Conservation (phyloP, 2,329 filamentous ascomycete species). For the Trichoderma lentiforme region DNA sequence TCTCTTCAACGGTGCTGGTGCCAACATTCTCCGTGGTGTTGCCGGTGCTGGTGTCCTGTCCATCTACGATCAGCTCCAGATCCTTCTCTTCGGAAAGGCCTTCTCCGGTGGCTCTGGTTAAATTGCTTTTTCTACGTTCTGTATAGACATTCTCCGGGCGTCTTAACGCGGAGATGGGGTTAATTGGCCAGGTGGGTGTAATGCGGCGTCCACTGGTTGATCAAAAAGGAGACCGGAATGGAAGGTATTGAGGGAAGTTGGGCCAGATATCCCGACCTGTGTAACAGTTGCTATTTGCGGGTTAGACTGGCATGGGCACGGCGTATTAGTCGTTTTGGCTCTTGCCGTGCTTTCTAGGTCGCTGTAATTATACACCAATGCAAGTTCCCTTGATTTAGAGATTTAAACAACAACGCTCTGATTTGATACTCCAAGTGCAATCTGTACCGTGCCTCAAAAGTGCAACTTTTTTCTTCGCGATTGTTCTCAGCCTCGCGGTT, state of each 20-base stretch:
- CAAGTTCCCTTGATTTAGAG: constrained; percentile 47
- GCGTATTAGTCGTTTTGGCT: constrained; percentile 44
- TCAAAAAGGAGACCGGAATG: constrained; percentile 45
- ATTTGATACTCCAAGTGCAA: background rate
- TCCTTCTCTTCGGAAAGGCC: constrained; percentile 99
- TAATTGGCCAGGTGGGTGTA: constrained; percentile 36
- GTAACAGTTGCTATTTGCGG: constrained; percentile 43
- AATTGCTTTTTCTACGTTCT: constrained; percentile 38
- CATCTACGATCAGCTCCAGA: constrained; percentile 99
- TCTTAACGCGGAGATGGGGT: constrained; percentile 29
- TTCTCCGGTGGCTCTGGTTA: constrained; percentile 70
- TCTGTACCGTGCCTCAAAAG: background rate
- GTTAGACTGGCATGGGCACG: constrained; percentile 50
- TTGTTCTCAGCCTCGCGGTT: background rate
- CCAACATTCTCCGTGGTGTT: constrained; percentile 99
- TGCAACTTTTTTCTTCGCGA: background rate
- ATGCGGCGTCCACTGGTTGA: constrained; percentile 38
- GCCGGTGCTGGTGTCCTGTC: constrained; percentile 99
- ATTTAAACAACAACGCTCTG: background rate
- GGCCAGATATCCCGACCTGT: constrained; percentile 38
- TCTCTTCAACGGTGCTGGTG: constrained; percentile 99
- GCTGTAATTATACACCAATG: constrained; percentile 63
- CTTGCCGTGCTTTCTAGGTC: constrained; percentile 48
- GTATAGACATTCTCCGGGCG: constrained; percentile 39
- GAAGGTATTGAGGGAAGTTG: constrained; percentile 45